Conservation (phyloP, 371 early-diverging fungal genomes). For the Massospora cicadina region DNA sequence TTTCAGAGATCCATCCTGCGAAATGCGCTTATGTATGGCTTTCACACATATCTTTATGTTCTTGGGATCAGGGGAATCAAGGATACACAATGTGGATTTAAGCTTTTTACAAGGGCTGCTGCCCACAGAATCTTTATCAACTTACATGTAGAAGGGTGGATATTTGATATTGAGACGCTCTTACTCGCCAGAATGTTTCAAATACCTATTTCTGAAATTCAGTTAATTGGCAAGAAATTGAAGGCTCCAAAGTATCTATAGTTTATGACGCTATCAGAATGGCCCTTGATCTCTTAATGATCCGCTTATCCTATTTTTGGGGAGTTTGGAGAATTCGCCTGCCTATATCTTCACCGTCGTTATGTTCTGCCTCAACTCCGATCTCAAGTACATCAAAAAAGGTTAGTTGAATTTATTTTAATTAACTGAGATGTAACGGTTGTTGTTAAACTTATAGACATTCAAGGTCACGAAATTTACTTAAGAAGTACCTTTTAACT, state of each 20-base stretch:
- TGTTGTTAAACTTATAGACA: too few relatives aligned
- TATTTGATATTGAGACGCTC: constrained; percentile 89
- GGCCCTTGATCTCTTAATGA: constrained; percentile 72
- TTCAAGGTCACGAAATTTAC: too few relatives aligned
- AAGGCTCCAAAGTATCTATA: constrained; percentile 78
- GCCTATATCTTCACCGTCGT: background rate
- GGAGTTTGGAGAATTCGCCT: constrained; percentile 48
- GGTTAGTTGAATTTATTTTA: too few relatives aligned
- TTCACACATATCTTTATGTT: constrained; percentile 68
- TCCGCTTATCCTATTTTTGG: constrained; percentile 66
- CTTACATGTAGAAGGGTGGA: constrained; percentile 90
- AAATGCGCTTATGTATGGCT: constrained; percentile 79
- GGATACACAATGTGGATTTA: constrained; percentile 96
- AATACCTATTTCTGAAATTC: constrained; percentile 73
- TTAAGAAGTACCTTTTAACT: too few relatives aligned
- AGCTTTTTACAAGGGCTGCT: constrained; percentile 65
- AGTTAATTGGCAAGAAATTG: constrained; percentile 91
- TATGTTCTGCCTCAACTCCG: background rate
- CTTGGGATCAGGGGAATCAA: constrained; percentile 66
- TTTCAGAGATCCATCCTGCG: constrained; percentile 65
- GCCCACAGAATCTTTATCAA: constrained; percentile 61
- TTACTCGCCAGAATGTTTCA: constrained; percentile 44
- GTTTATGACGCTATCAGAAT: constrained; percentile 73
- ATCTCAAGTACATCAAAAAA: too few relatives aligned
- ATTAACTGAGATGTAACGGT: too few relatives aligned